These are phyloP conservation scores for Hydnomerulius pinastri DNA, from an alignment of 768 basidiomycete genomes.

Conservation along the genomic window DNA sequence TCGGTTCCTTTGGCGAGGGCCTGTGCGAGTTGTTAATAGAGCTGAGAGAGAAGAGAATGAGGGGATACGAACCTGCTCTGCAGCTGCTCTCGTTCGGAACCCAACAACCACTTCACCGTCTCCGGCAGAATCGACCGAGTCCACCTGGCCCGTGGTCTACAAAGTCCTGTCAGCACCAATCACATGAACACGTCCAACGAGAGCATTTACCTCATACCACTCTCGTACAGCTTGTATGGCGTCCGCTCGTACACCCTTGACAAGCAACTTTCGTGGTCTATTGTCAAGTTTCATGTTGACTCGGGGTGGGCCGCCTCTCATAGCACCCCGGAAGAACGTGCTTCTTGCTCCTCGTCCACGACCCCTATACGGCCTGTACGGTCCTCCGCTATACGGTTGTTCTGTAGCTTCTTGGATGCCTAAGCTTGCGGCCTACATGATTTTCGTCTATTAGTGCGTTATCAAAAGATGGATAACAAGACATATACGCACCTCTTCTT, in stretches of 20 bases:
- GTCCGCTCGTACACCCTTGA: constrained; percentile 66
- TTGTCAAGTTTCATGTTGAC: constrained; percentile 89
- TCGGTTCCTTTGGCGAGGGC: constrained; percentile 71
- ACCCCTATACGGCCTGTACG: constrained; percentile 68
- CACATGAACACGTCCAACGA: not conserved
- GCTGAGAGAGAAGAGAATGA: not conserved
- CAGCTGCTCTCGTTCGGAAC: constrained; percentile 71
- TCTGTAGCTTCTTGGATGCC: constrained; percentile 59
- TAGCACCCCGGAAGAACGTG: constrained; percentile 57
- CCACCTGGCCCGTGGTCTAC: constrained; percentile 71
- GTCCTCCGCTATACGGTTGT: constrained; percentile 34
- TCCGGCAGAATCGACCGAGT: constrained; percentile 58
- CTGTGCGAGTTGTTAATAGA: constrained; percentile 37
- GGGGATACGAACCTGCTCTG: constrained; percentile 66
- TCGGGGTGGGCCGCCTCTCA: constrained; percentile 67
- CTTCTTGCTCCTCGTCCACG: constrained; percentile 61
- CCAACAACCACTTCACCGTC: constrained; percentile 61
- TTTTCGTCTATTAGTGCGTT: constrained; percentile 8
- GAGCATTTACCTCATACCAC: constrained; percentile 73
- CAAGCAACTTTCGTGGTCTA: constrained; percentile 75
- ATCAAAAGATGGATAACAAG: constrained; percentile 1
- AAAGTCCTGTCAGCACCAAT: constrained; percentile 5
- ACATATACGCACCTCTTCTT: constrained; percentile 63
- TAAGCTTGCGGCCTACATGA: constrained; percentile 72
- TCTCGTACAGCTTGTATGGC: constrained; percentile 64